These are phyloP conservation scores for Diplodia scrobiculata DNA, from an alignment of 2,329 filamentous ascomycete genomes.

Conservation along the genomic window DNA sequence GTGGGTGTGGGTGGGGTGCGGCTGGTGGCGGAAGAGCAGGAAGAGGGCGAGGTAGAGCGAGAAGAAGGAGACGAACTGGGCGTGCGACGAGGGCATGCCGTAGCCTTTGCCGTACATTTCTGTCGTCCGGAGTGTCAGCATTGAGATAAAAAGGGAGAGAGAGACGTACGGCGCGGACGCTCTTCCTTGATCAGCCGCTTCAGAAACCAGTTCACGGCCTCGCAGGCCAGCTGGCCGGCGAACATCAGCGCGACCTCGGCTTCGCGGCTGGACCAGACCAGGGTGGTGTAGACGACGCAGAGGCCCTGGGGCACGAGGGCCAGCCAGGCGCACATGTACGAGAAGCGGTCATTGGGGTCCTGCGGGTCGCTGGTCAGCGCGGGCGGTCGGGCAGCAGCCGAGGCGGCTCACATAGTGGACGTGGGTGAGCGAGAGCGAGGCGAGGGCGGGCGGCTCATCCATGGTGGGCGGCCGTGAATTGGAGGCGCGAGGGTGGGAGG, in stretches of 20 bases:
- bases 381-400: background rate
- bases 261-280: slow-evolving; percentile 90
- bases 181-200: slow-evolving; percentile 94
- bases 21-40: slow-evolving; percentile 72
- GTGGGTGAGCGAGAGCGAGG: slow-evolving; percentile 91
- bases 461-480: slow-evolving; percentile 37
- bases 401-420: slow-evolving; percentile 85
- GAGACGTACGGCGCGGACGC: slow-evolving; percentile 69
- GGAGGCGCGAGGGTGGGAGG: background rate
- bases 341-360: slow-evolving; percentile 83
- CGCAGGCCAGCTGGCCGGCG: slow-evolving; percentile 85
- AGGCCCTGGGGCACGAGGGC: slow-evolving; percentile 91
- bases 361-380: slow-evolving; percentile 46
- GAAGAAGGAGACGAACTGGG: slow-evolving; percentile 94
- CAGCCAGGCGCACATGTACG: slow-evolving; percentile 88
- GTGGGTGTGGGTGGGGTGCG: slow-evolving; percentile 51
- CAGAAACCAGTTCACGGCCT: slow-evolving; percentile 83
- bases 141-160: background rate
- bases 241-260: slow-evolving; percentile 88
- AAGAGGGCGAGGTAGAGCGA: slow-evolving; percentile 81
- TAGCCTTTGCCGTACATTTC: slow-evolving; percentile 86
- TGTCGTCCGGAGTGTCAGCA: slow-evolving; percentile 38
- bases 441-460: slow-evolving; percentile 62
- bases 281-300: slow-evolving; percentile 83
- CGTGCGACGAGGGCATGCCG: slow-evolving; percentile 94